A percentile compares a stretch with the other conserved stretches of the same genome.
Evolutionary conservation across 345 rosid genomes (phyloP).

Genomic region (Microcos paniculata): DNA sequence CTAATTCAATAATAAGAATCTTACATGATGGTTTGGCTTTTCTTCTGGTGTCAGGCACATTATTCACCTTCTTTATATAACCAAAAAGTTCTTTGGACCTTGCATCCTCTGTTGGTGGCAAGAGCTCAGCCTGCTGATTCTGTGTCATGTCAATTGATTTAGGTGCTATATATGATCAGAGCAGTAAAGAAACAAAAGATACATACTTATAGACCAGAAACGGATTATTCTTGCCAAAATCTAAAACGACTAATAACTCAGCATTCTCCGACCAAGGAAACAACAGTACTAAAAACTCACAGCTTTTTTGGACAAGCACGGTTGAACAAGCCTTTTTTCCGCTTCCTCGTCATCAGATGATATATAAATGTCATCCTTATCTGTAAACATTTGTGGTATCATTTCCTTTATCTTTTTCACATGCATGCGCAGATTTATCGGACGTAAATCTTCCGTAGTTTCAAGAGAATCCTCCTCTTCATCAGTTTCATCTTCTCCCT

Average conservation of each 20-base stretch:
- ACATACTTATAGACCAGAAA: neutral
- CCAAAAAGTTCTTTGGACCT: slow-evolving; percentile 60
- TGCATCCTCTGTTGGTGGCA: slow-evolving; percentile 58
- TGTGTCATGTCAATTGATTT: slow-evolving; percentile 36
- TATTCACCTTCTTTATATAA: slow-evolving; percentile 68
- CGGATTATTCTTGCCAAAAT: neutral
- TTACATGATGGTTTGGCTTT: slow-evolving; percentile 67
- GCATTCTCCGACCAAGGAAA: too few species aligned
- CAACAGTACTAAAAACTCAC: slow-evolving; percentile 45
- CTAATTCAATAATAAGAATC: slow-evolving; percentile 21
- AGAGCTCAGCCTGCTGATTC: slow-evolving; percentile 47
- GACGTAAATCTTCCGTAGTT: slow-evolving; percentile 41
- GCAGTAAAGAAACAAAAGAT: slow-evolving; percentile 1
- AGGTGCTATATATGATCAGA: neutral
- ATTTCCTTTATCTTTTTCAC: slow-evolving; percentile 79
- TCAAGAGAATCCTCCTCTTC: slow-evolving; percentile 38
- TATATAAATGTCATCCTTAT: slow-evolving; percentile 66
- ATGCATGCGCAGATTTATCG: slow-evolving; percentile 50
- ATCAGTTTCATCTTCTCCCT: slow-evolving; percentile 37
- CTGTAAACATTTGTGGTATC: slow-evolving; percentile 87
- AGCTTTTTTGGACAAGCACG: slow-evolving; percentile 48
- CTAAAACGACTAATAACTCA: too few species aligned
- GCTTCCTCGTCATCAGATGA: slow-evolving; percentile 93
- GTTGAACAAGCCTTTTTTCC: slow-evolving; percentile 48
- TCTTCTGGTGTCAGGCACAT: slow-evolving; percentile 54